Evolutionary conservation across 352 stramenopile genomes (phyloP).

Genomic region (Blastocystis sp.): DNA sequence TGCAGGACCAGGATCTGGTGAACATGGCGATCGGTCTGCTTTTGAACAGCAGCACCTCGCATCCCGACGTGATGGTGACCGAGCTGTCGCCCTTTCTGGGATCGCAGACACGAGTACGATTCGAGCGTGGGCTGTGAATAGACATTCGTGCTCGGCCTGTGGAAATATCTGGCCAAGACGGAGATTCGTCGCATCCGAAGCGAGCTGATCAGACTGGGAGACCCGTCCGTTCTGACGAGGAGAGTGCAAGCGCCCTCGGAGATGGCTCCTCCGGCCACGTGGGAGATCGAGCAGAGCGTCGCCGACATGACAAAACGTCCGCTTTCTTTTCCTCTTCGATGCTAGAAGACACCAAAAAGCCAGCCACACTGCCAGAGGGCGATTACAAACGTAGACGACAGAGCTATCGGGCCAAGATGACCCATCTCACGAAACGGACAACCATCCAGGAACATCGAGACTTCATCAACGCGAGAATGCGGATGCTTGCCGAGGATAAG

Average conservation of each 20-base stretch:
- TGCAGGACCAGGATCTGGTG: slow-evolving; percentile 47
- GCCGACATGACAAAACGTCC: background rate
- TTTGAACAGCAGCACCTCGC: background rate
- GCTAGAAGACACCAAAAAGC: background rate
- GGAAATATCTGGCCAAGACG: slow-evolving; percentile 7
- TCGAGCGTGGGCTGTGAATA: background rate
- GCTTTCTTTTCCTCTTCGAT: background rate
- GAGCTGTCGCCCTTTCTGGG: slow-evolving; percentile 20
- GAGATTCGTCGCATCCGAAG: slow-evolving; percentile 33
- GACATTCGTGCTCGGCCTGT: slow-evolving; percentile 11
- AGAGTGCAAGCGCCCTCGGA: background rate
- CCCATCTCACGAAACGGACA: slow-evolving; percentile 51
- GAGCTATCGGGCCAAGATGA: slow-evolving; percentile 58
- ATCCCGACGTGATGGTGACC: background rate
- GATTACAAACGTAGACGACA: slow-evolving; percentile 34
- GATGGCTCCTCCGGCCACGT: background rate
- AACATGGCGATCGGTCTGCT: slow-evolving; percentile 42
- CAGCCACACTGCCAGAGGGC: background rate
- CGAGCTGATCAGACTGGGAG: slow-evolving; percentile 6
- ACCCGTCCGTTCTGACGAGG: background rate
- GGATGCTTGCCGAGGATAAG: slow-evolving; percentile 10
- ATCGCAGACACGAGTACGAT: slow-evolving; percentile 3
- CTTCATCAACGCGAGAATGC: slow-evolving; percentile 41
- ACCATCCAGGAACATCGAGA: slow-evolving; percentile 55
- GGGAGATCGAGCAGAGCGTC: background rate